These are phyloP conservation scores for Skeletonema costatum DNA, from an alignment of 108 stramenopile genomes.

Conservation along the genomic window DNA sequence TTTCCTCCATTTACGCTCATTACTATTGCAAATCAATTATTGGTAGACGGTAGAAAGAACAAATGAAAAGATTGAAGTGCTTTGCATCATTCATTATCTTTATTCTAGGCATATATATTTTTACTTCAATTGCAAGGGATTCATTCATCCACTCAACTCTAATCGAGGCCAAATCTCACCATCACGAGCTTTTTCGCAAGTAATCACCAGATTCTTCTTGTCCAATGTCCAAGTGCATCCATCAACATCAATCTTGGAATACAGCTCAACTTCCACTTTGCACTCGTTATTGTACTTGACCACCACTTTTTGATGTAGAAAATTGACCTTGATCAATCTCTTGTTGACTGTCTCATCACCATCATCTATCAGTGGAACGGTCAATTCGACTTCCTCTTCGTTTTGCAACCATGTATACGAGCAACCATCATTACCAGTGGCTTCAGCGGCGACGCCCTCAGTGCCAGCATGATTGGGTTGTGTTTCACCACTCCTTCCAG, in stretches of 20 bases:
- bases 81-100: neutral
- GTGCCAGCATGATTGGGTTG: slow-evolving; percentile 60
- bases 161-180: slow-evolving; percentile 49
- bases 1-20: too few relatives aligned
- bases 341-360: slow-evolving; percentile 28
- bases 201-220: slow-evolving; percentile 31
- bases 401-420: slow-evolving; percentile 75
- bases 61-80: neutral
- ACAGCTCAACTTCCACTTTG: slow-evolving; percentile 46
- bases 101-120: neutral
- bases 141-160: slow-evolving; percentile 15
- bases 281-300: slow-evolving; percentile 44
- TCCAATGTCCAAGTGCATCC: slow-evolving; percentile 88
- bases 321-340: slow-evolving; percentile 52
- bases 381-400: slow-evolving; percentile 73
- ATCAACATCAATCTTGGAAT: slow-evolving; percentile 66
- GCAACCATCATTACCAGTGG: slow-evolving; percentile 27
- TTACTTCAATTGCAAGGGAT: neutral
- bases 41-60: too few relatives aligned
- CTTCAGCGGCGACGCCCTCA: slow-evolving; percentile 61
- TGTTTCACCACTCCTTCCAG: slow-evolving; percentile 42
- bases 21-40: too few relatives aligned
- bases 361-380: slow-evolving; percentile 36
- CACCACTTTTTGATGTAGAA: slow-evolving; percentile 44
- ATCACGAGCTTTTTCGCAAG: slow-evolving; percentile 40